Evolutionary conservation across 371 early-diverging fungal genomes (phyloP), one percentile per base, ranked within the genome.

Genomic region (Aphelidium insulamus): DNA sequence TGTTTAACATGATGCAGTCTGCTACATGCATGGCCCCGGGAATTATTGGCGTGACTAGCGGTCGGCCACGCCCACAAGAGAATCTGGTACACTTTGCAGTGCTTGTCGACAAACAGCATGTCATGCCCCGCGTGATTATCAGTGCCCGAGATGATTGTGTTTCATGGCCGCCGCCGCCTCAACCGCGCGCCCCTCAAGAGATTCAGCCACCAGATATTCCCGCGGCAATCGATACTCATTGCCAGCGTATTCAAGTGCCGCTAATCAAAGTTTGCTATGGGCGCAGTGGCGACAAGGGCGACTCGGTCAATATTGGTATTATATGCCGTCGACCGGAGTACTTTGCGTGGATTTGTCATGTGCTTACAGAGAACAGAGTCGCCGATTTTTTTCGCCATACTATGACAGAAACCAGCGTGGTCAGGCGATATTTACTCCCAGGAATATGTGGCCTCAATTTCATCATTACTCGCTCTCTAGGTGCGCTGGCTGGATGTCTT

Each of bases 11-110:
- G 6, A 18, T 10, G 5, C 41, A 66, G 64, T 46, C 67, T 14
- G 77, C 71, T 7, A 76, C 77, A 5, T 68, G 69, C 31, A 76
- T 73, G 65, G 71, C 68, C 6, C 77, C 77, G 0, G 77, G 74
- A 12, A 73, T 76, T 30, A 71, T 62, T 20, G 50, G 56, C 30
- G 28, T 29, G 26, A 23, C 29, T 30, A 20, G 25, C 22, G 67
- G 67, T n/a, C 62, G 72, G 5, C 74, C 77, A 12, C 62, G 54
- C 17, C 62, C 73, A 8, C 44, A 66, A 12, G 66, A 66, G 1
- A 69, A 72, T 33, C 39, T 76, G 40, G 62, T 64, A 2, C 77
- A 76, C 40, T 69, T 73, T 37, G 65, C 71, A 5, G 44, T 61
- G 26, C 42, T 76, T 24, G 45, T 73, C 2, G 61, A 69, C 21